These are phyloP conservation scores for Trichocomaceae sp. DNA, from an alignment of 2,329 filamentous ascomycete species.

Conservation along the genomic window DNA sequence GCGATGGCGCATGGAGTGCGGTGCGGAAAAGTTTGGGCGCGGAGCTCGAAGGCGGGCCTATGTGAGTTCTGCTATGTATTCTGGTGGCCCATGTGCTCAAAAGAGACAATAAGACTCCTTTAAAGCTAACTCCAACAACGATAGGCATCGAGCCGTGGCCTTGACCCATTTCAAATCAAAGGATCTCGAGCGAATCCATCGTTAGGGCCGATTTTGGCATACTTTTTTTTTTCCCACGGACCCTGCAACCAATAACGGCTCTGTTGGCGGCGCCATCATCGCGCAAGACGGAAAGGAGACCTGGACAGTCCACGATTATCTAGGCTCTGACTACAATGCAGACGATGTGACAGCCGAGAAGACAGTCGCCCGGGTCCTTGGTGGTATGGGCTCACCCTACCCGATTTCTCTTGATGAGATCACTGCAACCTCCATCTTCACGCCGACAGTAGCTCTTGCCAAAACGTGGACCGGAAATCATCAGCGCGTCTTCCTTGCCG, in stretches of 20 bases:
- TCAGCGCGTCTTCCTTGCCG: slow-evolving; percentile 14
- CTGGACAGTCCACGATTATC: neutral
- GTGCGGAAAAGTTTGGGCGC: neutral
- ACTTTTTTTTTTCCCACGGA: neutral
- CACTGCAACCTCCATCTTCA: neutral
- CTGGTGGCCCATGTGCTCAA: no score
- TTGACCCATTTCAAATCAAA: neutral
- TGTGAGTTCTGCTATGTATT: neutral
- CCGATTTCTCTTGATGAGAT: neutral
- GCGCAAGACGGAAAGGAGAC: neutral
- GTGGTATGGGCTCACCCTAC: neutral
- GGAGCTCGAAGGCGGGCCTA: neutral
- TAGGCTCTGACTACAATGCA: neutral
- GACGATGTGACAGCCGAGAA: neutral
- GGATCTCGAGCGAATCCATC: neutral
- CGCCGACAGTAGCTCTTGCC: neutral
- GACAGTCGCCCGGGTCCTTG: neutral
- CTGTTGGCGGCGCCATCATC: neutral
- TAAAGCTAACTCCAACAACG: no score
- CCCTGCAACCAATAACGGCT: no score
- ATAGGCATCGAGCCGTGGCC: no score
- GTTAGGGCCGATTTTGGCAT: neutral
- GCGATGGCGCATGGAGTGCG: neutral
- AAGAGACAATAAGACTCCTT: no score
- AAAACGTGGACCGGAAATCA: neutral